Evolutionary conservation across 371 early-diverging fungal species (phyloP), one percentile per base, ranked within the genome.

Genomic region (Conidiobolus coronatus): DNA sequence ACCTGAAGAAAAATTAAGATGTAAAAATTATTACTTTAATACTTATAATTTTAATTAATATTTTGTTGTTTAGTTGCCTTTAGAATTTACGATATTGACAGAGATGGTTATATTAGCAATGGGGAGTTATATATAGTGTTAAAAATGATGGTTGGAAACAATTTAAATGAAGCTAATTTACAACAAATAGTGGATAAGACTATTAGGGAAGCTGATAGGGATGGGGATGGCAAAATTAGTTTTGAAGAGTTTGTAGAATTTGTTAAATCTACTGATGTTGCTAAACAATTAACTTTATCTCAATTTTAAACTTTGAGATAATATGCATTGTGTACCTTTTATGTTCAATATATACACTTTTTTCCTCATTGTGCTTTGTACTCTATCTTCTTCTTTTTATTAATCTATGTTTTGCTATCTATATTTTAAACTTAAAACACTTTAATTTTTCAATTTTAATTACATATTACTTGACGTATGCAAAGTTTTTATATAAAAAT

Each of bases 111-210:
- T 55, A 93, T 95, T 53, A 89, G 91, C 22, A 95, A 94, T 57
- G 94, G 94, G 43, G 98, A 97, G 62, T 67, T 97, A 22, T 95
- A 87, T 60, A 57, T 88, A 33, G 95, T 93, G 0, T 69, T 97
- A 23, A 93, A 91, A 67, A 92, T 88, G 87, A 93, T 94, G 93
- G 90, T 89, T 17, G 94, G 95, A 8, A 86, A 79, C 62, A 91
- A 93, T 58, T 67, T 98, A 45, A 79, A 78, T 47, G 91, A 90
- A 47, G 73, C 77, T 29, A 95, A 94, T 61, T 72, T 98, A 34
- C 96, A 98, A 59, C 96, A 96, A 65, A 93, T 98, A 55, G 97
- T 98, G 2, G 98, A 98, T 68, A 95, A 95, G 68, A 94, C 96
- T 9, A 94, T 97, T 47, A 82, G 87, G 75, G 92, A 93, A 59